Percentiles rank a stretch among this genome's conserved stretches.
Evolutionary conservation across 2,329 filamentous ascomycete genomes (phyloP).

Genomic region (Beauveria caledonica): DNA sequence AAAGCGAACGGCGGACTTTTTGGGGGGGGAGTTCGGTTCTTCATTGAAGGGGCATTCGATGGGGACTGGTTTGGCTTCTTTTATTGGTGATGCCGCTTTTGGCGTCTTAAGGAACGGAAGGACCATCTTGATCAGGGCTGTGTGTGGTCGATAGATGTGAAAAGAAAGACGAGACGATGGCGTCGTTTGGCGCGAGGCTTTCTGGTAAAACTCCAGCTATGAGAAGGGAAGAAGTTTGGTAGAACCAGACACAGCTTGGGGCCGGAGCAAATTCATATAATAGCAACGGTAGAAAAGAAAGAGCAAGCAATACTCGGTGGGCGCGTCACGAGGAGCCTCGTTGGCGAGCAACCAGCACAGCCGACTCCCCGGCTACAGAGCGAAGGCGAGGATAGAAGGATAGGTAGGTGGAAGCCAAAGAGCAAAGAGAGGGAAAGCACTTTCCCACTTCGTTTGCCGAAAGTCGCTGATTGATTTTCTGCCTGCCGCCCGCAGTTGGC

Average conservation of each 20-base stretch:
- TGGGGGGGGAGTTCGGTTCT: background rate
- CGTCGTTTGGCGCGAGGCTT: background rate
- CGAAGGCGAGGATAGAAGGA: background rate
- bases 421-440: background rate
- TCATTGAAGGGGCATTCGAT: background rate
- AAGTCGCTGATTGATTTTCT: background rate
- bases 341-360: background rate
- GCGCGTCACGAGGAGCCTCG: background rate
- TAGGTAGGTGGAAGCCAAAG: background rate
- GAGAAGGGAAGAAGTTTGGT: background rate
- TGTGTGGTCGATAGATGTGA: background rate
- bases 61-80: background rate
- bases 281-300: background rate
- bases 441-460: background rate
- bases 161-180: background rate
- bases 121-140: background rate
- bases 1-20: background rate
- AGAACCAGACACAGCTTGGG: background rate
- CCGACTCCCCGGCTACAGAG: background rate
- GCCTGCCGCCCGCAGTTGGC: background rate
- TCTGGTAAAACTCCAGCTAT: background rate
- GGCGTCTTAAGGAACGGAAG: background rate
- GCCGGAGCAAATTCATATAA: background rate
- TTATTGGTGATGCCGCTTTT: background rate
- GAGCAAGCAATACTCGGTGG: background rate